Base-by-base conservation (phyloP, 371 early-diverging fungal species). In the Homolaphlyctis polyrhiza region DNA sequence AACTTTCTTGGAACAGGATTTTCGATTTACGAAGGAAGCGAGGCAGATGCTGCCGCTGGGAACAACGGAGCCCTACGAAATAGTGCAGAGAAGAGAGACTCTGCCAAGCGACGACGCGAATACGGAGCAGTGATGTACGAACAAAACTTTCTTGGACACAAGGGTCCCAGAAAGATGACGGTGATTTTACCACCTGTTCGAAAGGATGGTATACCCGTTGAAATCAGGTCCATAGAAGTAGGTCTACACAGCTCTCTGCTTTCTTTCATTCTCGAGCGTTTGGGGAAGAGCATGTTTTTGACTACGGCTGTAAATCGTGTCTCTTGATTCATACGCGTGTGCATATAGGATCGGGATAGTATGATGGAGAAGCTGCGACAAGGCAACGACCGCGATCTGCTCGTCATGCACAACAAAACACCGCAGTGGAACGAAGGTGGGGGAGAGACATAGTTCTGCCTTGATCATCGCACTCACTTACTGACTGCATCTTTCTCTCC, bases 101-200 rank as follows among this genome's bases (percentile, higher is more conserved):
- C 48, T 21, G 16, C 36, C 0, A 27, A 57, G 2, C 35, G 27
- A 1, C 39, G 13, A 18, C 14, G 23, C 28, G 33, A 8, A 62
- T 13, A 1, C 11, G n/a, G 28, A 25, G 27, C 11, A 21, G 14
- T 28, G 35, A 48, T 36, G 29, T 55, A 94, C 90, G 91, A 94
- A 55, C 89, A 91, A 1, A 94, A 93, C 68, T 86, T 93, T 11
- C 80, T 95, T 39, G 94, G 95, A 11, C 86, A 91, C 67, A 91
- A 90, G 71, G 97, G 95, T 0, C 97, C 97, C 11, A 84, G 97
- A 36, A 92, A 91, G 68, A 94, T 94, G 93, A 91, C 92, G 0
- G 87, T 92, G 16, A 61, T 94, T 58, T 76, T 90, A 72, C 90
- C 89, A 52, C 85, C 85, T 4, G 82, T 92, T 81, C 85, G 83